Evolutionary conservation across 257 asterid genomes (phyloP).

Genomic region (Vinca minor): DNA sequence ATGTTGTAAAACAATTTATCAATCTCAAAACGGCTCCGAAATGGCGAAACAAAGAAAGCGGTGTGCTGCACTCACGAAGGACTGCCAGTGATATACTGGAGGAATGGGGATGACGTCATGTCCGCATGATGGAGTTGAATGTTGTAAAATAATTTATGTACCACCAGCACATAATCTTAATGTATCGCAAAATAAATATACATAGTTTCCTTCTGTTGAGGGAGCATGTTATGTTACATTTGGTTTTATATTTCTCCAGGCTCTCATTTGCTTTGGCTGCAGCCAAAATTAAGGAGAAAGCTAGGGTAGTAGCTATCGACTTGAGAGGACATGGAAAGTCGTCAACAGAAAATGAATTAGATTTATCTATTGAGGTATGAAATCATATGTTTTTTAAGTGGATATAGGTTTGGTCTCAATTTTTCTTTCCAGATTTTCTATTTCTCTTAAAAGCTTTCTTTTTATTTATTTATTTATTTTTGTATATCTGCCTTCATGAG

Average conservation of each 20-base stretch:
- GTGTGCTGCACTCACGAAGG: no score
- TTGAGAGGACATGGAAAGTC: constrained; percentile 96
- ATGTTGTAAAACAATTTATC: neutral
- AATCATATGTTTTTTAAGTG: constrained; percentile 11
- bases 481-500: constrained; percentile 5
- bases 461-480: no score
- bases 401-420: neutral
- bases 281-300: constrained; percentile 64
- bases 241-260: constrained; percentile 33
- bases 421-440: neutral
- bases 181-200: neutral
- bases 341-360: constrained; percentile 68
- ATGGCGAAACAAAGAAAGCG: no score
- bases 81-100: no score
- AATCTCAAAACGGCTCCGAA: no score
- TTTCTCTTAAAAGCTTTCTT: no score
- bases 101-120: no score
- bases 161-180: neutral
- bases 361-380: constrained; percentile 77
- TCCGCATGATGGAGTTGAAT: neutral
- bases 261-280: constrained; percentile 83
- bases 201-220: neutral
- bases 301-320: constrained; percentile 78
- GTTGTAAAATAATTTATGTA: neutral
- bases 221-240: neutral